Conservation (phyloP, 1,284 basidiomycete species). For the Naganishia albida region DNA sequence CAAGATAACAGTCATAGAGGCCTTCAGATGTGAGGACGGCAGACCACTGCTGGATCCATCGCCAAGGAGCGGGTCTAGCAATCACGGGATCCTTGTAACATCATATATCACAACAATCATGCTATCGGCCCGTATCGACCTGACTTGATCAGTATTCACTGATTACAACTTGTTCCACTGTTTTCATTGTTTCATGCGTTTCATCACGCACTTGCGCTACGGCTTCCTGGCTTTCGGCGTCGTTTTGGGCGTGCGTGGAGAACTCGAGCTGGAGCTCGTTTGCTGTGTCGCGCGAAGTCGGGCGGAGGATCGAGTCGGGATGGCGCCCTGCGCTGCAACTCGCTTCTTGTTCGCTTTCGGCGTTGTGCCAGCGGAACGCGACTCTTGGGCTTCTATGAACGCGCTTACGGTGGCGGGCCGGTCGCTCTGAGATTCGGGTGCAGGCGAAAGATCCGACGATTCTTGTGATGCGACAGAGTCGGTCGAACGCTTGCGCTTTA, state of each 20-base stretch:
- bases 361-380: neutral
- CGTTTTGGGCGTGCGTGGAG: slow-evolving; percentile 20
- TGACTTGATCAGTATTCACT: too few relatives aligned
- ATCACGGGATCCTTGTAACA: too few relatives aligned
- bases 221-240: slow-evolving; percentile 14
- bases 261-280: slow-evolving; percentile 3
- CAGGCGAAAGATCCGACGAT: slow-evolving; percentile 24
- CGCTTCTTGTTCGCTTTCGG: slow-evolving; percentile 20
- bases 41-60: too few relatives aligned
- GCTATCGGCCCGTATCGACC: too few relatives aligned
- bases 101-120: too few relatives aligned
- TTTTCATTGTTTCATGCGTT: too few relatives aligned
- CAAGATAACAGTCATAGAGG: slow-evolving; percentile 10
- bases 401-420: neutral
- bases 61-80: too few relatives aligned
- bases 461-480: slow-evolving; percentile 12
- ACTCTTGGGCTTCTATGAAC: neutral
- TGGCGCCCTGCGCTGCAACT: neutral
- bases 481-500: slow-evolving; percentile 27
- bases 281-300: slow-evolving; percentile 12
- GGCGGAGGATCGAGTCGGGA: slow-evolving; percentile 17
- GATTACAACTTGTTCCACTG: too few relatives aligned
- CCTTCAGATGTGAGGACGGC: too few relatives aligned
- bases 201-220: neutral
- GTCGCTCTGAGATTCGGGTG: slow-evolving; percentile 15